phyloP scores from a whole-genome alignment of 495 filamentous ascomycete species.

The Cudoniella acicularis region DNA sequence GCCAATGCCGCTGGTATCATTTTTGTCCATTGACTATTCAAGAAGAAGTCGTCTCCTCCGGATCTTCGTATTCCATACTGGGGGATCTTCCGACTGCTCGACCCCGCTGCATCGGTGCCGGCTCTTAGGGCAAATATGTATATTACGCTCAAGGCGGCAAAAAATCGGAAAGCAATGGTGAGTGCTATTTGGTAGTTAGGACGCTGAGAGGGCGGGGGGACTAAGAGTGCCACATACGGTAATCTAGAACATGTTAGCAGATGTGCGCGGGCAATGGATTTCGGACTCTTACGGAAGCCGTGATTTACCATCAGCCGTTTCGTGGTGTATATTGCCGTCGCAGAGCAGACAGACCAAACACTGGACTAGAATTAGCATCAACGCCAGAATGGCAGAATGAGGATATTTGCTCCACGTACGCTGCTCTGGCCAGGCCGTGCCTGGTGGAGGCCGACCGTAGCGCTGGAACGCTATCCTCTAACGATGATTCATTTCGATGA shows the following conservation, averaged over 20 bases:
- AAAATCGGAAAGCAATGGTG: conserved; percentile 6
- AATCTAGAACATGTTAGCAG: conserved; percentile 7
- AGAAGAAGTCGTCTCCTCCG: background rate
- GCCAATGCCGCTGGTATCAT: conserved; percentile 6
- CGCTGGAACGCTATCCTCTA: background rate
- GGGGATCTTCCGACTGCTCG: background rate
- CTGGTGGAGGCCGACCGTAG: background rate
- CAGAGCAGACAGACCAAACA: conserved; percentile 7
- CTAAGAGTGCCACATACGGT: conserved; percentile 1
- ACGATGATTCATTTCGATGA: background rate
- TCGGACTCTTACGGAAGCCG: conserved; percentile 7
- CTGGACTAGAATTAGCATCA: background rate
- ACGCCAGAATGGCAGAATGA: background rate
- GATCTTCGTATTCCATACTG: background rate
- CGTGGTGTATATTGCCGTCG: conserved; percentile 7
- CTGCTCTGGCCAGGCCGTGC: background rate
- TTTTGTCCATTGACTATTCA: background rate
- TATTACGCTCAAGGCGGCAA: background rate
- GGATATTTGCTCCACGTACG: background rate
- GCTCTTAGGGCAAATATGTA: background rate
- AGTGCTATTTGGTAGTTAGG: background rate
- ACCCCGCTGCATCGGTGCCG: background rate
- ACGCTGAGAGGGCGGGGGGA: background rate
- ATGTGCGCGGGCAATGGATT: background rate
- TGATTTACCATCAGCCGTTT: conserved; percentile 9